Base-by-base conservation (phyloP, 2,329 filamentous ascomycete species). In the Pseudogymnoascus sp. region DNA sequence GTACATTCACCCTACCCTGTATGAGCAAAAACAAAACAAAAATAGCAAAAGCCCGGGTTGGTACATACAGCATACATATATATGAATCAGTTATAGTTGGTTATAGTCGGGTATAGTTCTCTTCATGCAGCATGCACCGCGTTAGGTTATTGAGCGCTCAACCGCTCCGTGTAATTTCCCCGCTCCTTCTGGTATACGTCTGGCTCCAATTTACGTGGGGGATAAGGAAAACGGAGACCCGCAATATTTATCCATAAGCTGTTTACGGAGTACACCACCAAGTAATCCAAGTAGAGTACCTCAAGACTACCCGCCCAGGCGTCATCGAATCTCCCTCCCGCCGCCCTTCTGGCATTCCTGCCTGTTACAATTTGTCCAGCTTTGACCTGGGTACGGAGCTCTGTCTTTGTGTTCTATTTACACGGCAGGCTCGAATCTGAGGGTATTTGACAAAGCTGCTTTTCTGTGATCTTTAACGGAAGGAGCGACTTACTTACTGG, bases 191-290 rank as follows among this genome's bases (percentile, higher is more conserved):
- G 8, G 14, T 21, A 3, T 11, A 31, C 28, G n/a, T 11, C 16
- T 42, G 38, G 4, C 38, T n/a, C 40, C 16, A 56, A 56, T 56
- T 56, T 56, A 56, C 50, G 50, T 56, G 50, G 50, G 25, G 50
- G 50, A 56, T 33, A 56, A 56, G 28, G 12, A 56, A 38, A 25
- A 18, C 31, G 16, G 50, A n/a, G 50, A 56, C 50, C 50, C 50
- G 50, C 50, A 56, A 56, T 56, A 56, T 56, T 25, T 56, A 56
- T 56, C 50, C 50, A 56, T 35, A 33, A 56, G 50, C 28, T 56
- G 50, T 56, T 56, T 35, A 56, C n/a, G n/a, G n/a, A n/a, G n/a
- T n/a, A n/a, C 28, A 56, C 50, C 50, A 44, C 37, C 21, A 50
- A 50, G 44, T 50, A n/a, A 25, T 16, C 14, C 21, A 25, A 5